Evolutionary conservation across 106 monocot genomes (phyloP), one percentile per base, ranked within the genome.

Genomic region (Dioscorea alata): DNA sequence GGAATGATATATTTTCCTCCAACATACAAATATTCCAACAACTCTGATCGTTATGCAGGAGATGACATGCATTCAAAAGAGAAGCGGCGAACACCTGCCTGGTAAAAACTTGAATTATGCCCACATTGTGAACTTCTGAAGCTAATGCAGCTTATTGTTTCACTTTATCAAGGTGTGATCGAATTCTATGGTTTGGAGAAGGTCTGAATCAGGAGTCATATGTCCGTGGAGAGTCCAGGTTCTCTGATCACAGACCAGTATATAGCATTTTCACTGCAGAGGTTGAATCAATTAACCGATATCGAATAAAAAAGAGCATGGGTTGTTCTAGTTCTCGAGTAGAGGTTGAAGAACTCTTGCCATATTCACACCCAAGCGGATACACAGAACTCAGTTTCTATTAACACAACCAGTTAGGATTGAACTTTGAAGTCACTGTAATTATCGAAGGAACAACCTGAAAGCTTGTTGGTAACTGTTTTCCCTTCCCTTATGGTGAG

Each of bases 191-290:
- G 87, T 75, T 81, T 48, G 87, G 87, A 53, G 78, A 69, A 61
- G 87, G 87, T 49, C 75, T 88, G 33, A 78, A 81, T 74, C 87
- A 88, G 61, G 59, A 84, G 62, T 78, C 74, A 18, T 88, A 88
- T 53, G 80, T 84, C 48, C 74, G 83, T 49, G 87, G 87, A 13
- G 87, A 88, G 50, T 84, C 83, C 1, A 76, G 72, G 62, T 78
- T 88, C 61, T 88, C 87, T 23, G 87, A 88, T 21, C 87, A 88
- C 53, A 75, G 87, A 48, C 87, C 87, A 4, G 87, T 88, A 5
- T 88, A 81, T 34, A 78, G 87, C 60, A 51, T 81, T 65, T 88
- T 88, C 48, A 75, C 59, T 7, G 83, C 81, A 25, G 83, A 88
- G 34, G 87, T 88, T 24, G 83, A 88, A 71, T 81, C 78, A 23